phyloP scores from a whole-genome alignment of 192 early-diverging fungal species.

The Backusella sp. region DNA sequence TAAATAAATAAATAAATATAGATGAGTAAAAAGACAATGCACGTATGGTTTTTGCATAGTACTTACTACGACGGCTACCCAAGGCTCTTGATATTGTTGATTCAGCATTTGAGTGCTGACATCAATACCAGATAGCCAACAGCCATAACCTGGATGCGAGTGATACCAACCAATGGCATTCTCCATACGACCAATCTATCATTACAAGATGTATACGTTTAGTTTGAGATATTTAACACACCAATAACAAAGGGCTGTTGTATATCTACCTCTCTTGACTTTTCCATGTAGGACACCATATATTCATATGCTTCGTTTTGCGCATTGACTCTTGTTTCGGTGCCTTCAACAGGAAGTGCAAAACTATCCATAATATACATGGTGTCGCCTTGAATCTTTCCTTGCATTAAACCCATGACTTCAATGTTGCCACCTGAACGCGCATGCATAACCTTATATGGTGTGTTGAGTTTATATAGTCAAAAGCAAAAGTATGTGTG shows the following conservation, averaged over 20 bases:
- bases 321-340: conserved; percentile 96
- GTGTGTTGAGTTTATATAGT: neutral
- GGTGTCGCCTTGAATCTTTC: conserved; percentile 82
- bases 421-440: conserved; percentile 94
- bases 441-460: conserved; percentile 87
- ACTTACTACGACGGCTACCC: conserved; percentile 88
- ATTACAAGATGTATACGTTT: neutral
- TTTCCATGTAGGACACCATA: conserved; percentile 92
- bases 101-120: conserved; percentile 95
- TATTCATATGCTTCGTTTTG: conserved; percentile 93
- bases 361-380: conserved; percentile 97
- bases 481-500: neutral
- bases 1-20: neutral
- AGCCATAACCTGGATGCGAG: conserved; percentile 98
- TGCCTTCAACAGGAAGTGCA: conserved; percentile 97
- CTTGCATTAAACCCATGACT: conserved; percentile 98
- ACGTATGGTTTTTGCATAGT: neutral
- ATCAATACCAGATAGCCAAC: conserved; percentile 99
- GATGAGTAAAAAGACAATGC: neutral
- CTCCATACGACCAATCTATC: conserved; percentile 81
- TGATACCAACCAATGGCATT: conserved; percentile 99
- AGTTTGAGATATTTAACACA: neutral
- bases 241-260: neutral
- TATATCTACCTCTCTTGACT: conserved; percentile 66
- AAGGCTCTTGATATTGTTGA: conserved; percentile 94